Conservation (phyloP, 371 early-diverging fungal species). For the Actinomucor elegans region DNA sequence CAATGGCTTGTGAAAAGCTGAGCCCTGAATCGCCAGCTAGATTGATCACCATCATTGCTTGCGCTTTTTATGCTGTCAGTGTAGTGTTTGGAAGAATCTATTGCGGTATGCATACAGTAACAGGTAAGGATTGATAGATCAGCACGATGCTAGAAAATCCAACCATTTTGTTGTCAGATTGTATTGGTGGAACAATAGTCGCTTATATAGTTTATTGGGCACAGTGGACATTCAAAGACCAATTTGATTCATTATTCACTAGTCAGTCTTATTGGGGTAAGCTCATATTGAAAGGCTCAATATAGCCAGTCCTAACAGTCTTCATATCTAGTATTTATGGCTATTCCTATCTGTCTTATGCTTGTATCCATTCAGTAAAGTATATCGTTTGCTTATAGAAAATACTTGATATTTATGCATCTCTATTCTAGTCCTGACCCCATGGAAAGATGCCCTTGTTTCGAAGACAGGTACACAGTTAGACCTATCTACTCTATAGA, state of each 20-base stretch:
- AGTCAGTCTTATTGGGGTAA: slow-evolving; percentile 56
- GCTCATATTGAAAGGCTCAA: not conserved
- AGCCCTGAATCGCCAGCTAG: slow-evolving; percentile 41
- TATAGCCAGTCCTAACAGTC: not conserved
- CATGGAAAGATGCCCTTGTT: slow-evolving; percentile 78
- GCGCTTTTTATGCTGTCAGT: slow-evolving; percentile 60
- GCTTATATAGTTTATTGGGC: slow-evolving; percentile 58
- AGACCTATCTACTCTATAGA: too few relatives aligned
- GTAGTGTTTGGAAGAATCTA: slow-evolving; percentile 70
- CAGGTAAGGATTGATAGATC: slow-evolving; percentile 42
- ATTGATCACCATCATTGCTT: slow-evolving; percentile 37
- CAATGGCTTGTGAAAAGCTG: slow-evolving; percentile 45
- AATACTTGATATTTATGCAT: not conserved
- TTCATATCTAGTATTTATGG: slow-evolving; percentile 31
- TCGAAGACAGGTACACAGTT: slow-evolving; percentile 62
- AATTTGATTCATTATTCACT: slow-evolving; percentile 53
- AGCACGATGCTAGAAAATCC: too few relatives aligned
- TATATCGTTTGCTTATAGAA: not conserved
- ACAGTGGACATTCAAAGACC: slow-evolving; percentile 57
- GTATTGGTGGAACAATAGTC: slow-evolving; percentile 65
- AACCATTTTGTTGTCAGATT: slow-evolving; percentile 56
- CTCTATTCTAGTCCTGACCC: slow-evolving; percentile 59
- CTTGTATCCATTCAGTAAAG: slow-evolving; percentile 60
- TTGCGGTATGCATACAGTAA: slow-evolving; percentile 78
- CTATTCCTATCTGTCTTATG: slow-evolving; percentile 37